Percentiles rank a stretch among this genome's conserved stretches.
Evolutionary conservation across 2,329 filamentous ascomycete genomes (phyloP).

Genomic region (Cordyceps pruinosa): DNA sequence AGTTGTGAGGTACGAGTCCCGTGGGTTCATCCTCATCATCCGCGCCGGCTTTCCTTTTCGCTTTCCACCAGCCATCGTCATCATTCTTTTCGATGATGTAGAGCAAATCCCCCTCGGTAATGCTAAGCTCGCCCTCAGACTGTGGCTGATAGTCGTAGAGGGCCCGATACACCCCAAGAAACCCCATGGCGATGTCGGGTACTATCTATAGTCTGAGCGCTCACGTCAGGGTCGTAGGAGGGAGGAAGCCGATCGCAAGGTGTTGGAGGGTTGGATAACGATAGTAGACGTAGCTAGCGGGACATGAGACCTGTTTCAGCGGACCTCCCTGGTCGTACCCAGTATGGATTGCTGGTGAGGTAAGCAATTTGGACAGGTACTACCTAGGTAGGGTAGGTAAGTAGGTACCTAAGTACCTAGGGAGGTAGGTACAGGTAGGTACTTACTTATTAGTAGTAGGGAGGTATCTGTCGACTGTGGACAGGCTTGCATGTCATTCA

Average conservation of each 20-base stretch:
- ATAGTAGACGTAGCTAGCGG: neutral
- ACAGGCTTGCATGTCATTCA: neutral
- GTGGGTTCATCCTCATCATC: conserved; percentile 89
- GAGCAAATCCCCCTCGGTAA: conserved; percentile 79
- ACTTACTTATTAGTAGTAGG: no score
- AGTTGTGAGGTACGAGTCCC: conserved; percentile 88
- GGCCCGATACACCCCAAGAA: conserved; percentile 84
- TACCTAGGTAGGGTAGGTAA: no score
- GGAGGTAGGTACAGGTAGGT: no score
- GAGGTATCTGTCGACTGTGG: no score
- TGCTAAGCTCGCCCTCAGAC: conserved; percentile 75
- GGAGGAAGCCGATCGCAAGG: neutral
- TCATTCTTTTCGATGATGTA: conserved; percentile 78
- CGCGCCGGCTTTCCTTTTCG: conserved; percentile 77
- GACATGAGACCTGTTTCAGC: conserved; percentile 1
- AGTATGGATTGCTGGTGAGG: conserved; percentile 3
- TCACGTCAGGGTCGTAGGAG: neutral
- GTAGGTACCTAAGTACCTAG: no score
- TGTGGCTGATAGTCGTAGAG: conserved; percentile 90
- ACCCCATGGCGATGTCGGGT: conserved; percentile 59
- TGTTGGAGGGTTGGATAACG: neutral
- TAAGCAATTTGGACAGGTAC: conserved; percentile 1
- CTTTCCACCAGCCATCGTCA: conserved; percentile 88
- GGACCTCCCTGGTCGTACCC: neutral
- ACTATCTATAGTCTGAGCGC: neutral